Evolutionary conservation across 306 rosid species (phyloP).

Genomic region (Castanopsis chinensis): DNA sequence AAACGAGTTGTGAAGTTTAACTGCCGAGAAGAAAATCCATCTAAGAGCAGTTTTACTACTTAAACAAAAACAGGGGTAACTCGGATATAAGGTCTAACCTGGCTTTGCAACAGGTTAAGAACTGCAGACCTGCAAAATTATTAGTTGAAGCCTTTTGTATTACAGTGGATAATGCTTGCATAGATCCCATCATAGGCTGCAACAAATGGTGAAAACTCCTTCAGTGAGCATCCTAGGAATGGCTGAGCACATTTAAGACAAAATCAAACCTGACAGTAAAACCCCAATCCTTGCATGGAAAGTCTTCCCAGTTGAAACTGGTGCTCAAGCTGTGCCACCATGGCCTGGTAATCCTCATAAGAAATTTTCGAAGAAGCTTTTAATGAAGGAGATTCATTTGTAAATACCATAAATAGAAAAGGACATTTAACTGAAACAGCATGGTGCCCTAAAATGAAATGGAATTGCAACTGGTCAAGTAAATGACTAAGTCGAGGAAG

Average conservation of each 20-base stretch:
- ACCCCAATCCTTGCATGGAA: constrained; percentile 97
- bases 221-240: constrained; percentile 26
- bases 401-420: constrained; percentile 9
- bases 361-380: constrained; percentile 6
- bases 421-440: background rate
- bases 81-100: constrained; percentile 45
- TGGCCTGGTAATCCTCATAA: constrained; percentile 86
- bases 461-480: background rate
- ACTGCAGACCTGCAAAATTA: constrained; percentile 85
- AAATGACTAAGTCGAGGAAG: background rate
- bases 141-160: constrained; percentile 74
- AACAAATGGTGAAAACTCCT: constrained; percentile 21
- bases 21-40: constrained; percentile 11
- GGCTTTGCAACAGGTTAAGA: constrained; percentile 90
- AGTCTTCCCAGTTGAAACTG: constrained; percentile 92
- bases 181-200: constrained; percentile 94
- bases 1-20: background rate
- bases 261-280: constrained; percentile 84
- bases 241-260: constrained; percentile 19
- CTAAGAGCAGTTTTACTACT: background rate
- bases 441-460: background rate
- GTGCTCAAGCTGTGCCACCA: constrained; percentile 98
- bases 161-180: constrained; percentile 81
- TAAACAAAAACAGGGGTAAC: background rate
- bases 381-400: constrained; percentile 15